Evolutionary conservation across 1,284 basidiomycete genomes (phyloP).

Genomic region (Cutaneotrichosporon sp.): DNA sequence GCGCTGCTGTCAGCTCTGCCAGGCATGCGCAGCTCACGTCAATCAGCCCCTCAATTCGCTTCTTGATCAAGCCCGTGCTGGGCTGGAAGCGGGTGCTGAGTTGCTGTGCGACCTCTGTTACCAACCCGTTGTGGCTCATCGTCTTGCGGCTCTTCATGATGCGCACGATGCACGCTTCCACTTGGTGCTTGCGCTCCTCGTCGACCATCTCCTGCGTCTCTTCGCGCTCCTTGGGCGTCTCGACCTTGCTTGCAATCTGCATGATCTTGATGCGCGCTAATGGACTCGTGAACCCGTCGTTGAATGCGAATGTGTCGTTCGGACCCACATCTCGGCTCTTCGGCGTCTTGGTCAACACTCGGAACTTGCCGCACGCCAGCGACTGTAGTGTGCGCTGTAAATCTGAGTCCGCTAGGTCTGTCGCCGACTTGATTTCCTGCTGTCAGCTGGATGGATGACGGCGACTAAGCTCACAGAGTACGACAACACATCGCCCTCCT

Average conservation of each 20-base stretch:
- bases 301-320: conserved; percentile 86
- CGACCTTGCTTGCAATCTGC: conserved; percentile 81
- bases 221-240: conserved; percentile 80
- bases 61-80: conserved; percentile 83
- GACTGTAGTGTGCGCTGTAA: conserved; percentile 91
- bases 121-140: conserved; percentile 82
- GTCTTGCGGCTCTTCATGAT: conserved; percentile 97
- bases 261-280: conserved; percentile 92
- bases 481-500: conserved; percentile 64
- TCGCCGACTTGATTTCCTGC: conserved; percentile 61
- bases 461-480: conserved; percentile 25
- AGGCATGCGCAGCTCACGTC: conserved; percentile 62
- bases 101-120: conserved; percentile 88
- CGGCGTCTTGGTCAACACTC: conserved; percentile 88
- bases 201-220: conserved; percentile 90
- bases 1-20: conserved; percentile 32
- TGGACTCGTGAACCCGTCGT: conserved; percentile 72
- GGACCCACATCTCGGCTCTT: conserved; percentile 75
- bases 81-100: conserved; percentile 82
- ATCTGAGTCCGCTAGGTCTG: conserved; percentile 72
- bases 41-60: conserved; percentile 88
- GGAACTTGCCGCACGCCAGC: conserved; percentile 94
- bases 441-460: background rate
- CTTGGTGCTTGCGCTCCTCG: conserved; percentile 86
- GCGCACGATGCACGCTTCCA: conserved; percentile 95